Percentiles rank a stretch among this genome's conserved stretches.
These are phyloP conservation scores for Termitomyces titanicus DNA, from an alignment of 768 basidiomycete species.

Conservation along the genomic window DNA sequence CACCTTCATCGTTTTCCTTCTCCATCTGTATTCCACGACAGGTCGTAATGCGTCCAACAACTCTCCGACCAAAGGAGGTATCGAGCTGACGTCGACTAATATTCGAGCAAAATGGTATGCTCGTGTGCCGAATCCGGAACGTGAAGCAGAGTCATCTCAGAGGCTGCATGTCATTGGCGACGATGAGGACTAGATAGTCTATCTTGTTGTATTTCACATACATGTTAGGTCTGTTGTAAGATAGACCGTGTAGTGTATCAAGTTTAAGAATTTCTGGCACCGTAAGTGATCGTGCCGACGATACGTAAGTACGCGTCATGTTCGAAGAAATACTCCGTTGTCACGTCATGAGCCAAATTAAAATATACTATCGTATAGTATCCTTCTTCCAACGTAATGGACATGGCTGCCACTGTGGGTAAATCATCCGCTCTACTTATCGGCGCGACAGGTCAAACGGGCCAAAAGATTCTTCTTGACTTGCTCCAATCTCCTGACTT, in stretches of 20 bases:
- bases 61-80: conserved; percentile 1
- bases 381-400: neutral
- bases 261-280: no score
- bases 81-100: conserved; percentile 14
- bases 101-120: conserved; percentile 59
- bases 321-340: neutral
- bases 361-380: neutral
- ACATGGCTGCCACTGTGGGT: conserved; percentile 16
- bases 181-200: conserved; percentile 27
- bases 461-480: conserved; percentile 55
- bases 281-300: neutral
- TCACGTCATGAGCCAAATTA: no score
- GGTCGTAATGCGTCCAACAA: conserved; percentile 48
- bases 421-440: conserved; percentile 63
- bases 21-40: conserved; percentile 63
- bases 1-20: conserved; percentile 63
- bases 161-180: conserved; percentile 27
- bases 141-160: conserved; percentile 2
- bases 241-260: neutral
- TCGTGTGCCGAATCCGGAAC: conserved; percentile 46
- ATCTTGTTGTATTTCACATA: conserved; percentile 1
- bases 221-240: neutral
- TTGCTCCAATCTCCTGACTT: conserved; percentile 56
- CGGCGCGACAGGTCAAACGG: conserved; percentile 72
- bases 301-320: neutral